These are phyloP conservation scores for Plectosphaerella sp. DNA, from an alignment of 2,329 filamentous ascomycete species.

Conservation along the genomic window DNA sequence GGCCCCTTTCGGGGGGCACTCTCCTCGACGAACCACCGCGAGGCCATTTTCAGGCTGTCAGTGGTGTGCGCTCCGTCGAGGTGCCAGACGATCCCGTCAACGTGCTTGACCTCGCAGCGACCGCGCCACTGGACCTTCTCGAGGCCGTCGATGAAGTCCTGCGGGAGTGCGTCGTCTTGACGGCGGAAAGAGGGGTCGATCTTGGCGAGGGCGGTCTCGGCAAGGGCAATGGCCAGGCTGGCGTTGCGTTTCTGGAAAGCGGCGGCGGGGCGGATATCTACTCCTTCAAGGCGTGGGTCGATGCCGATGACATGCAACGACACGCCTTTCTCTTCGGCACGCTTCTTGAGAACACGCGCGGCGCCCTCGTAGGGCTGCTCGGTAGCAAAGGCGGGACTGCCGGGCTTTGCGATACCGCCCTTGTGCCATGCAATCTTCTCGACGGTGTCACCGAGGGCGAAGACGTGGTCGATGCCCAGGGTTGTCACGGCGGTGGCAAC, in stretches of 20 bases:
- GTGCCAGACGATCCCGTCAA: conserved; percentile 67
- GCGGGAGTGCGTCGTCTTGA: conserved; percentile 39
- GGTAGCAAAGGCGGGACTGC: conserved; percentile 53
- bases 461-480: conserved; percentile 67
- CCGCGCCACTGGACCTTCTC: conserved; percentile 74
- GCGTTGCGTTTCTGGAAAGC: conserved; percentile 56
- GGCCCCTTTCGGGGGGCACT: conserved; percentile 30
- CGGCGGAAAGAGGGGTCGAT: conserved; percentile 22
- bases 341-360: conserved; percentile 37
- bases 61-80: conserved; percentile 91
- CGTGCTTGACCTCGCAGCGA: conserved; percentile 62
- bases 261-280: conserved; percentile 44
- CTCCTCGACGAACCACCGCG: conserved; percentile 71
- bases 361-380: conserved; percentile 42
- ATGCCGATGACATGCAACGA: conserved; percentile 39
- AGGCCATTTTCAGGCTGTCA: conserved; percentile 80
- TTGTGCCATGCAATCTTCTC: conserved; percentile 72
- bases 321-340: conserved; percentile 50
- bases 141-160: conserved; percentile 67
- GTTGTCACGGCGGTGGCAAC: conserved; percentile 57
- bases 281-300: conserved; percentile 39
- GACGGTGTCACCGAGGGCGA: conserved; percentile 56
- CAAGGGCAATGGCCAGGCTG: conserved; percentile 48
- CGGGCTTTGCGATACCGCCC: conserved; percentile 63
- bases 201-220: conserved; percentile 42